phyloP scores from a whole-genome alignment of 805 yeast genomes.

The Monosporozyma yasuniensis region DNA sequence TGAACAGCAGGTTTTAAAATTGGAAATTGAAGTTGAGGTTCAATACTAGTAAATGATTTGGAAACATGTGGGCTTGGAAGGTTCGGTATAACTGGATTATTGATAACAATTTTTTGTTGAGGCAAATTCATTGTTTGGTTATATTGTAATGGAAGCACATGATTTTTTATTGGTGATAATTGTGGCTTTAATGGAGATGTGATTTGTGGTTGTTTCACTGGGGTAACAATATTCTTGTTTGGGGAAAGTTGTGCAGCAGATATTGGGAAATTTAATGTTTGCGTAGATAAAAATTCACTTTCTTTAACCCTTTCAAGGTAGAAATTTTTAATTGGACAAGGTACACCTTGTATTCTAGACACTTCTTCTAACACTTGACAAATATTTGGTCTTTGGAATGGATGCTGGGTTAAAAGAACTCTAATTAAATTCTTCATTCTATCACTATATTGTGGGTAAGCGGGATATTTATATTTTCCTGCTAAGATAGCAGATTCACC shows the following conservation, averaged over 20 bases:
- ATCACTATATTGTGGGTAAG: conserved; percentile 50
- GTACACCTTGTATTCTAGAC: conserved; percentile 48
- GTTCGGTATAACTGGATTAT: neutral
- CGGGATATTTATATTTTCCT: conserved; percentile 45
- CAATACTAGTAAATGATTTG: neutral
- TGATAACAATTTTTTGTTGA: neutral
- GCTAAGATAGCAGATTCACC: conserved; percentile 59
- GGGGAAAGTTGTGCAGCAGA: neutral
- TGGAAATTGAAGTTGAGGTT: neutral
- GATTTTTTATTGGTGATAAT: conserved; percentile 1
- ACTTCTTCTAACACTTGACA: conserved; percentile 65
- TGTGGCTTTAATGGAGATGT: conserved; percentile 4
- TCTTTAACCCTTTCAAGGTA: conserved; percentile 25
- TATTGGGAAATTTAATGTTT: neutral
- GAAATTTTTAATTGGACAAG: conserved; percentile 36
- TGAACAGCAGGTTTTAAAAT: neutral
- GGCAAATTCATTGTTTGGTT: neutral
- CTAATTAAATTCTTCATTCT: conserved; percentile 57
- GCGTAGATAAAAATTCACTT: neutral
- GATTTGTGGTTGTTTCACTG: neutral
- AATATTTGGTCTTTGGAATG: conserved; percentile 64
- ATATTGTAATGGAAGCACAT: neutral
- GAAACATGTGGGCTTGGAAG: neutral
- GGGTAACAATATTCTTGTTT: neutral
- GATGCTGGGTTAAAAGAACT: conserved; percentile 55